Conservation (phyloP, 179 eudicot genomes). For the Beta corolliflora region DNA sequence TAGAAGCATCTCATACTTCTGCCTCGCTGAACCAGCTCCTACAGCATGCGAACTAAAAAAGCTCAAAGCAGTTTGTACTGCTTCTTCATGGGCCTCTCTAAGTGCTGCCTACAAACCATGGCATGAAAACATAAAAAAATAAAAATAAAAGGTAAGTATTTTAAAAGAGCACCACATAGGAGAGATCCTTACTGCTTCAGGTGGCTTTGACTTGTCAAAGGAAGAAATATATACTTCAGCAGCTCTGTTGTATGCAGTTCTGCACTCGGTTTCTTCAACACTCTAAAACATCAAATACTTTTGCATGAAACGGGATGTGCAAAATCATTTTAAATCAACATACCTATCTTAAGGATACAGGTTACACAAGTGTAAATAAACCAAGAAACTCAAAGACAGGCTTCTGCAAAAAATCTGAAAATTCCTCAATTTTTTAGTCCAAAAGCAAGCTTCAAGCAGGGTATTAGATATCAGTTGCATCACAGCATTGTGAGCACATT, state of each 20-base stretch:
- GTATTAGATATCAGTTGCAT: no score
- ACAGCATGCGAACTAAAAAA: conserved; percentile 73
- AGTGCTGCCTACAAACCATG: conserved; percentile 60
- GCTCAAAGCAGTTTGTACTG: conserved; percentile 66
- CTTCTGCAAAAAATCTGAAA: no score
- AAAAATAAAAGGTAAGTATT: neutral
- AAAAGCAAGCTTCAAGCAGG: no score
- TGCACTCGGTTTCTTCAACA: conserved; percentile 98
- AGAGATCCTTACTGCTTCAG: conserved; percentile 73
- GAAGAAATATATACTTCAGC: conserved; percentile 73
- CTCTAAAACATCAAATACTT: conserved; percentile 45
- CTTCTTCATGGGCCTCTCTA: conserved; percentile 88
- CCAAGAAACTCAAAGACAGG: neutral
- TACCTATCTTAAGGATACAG: neutral
- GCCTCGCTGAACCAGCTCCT: conserved; percentile 73
- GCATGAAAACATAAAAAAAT: conserved; percentile 26
- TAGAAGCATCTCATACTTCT: conserved; percentile 81
- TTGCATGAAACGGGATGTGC: conserved; percentile 9
- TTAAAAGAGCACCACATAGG: conserved; percentile 7
- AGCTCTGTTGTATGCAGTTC: conserved; percentile 81
- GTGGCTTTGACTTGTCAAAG: conserved; percentile 81
- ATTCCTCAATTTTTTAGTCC: no score
- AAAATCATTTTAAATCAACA: neutral
- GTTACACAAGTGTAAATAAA: conserved; percentile 7
- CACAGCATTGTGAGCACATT: no score